A percentile compares a stretch with the other conserved stretches of the same genome.
Evolutionary conservation across 257 asterid species (phyloP).

Genomic region (Solanum sparsipilum): DNA sequence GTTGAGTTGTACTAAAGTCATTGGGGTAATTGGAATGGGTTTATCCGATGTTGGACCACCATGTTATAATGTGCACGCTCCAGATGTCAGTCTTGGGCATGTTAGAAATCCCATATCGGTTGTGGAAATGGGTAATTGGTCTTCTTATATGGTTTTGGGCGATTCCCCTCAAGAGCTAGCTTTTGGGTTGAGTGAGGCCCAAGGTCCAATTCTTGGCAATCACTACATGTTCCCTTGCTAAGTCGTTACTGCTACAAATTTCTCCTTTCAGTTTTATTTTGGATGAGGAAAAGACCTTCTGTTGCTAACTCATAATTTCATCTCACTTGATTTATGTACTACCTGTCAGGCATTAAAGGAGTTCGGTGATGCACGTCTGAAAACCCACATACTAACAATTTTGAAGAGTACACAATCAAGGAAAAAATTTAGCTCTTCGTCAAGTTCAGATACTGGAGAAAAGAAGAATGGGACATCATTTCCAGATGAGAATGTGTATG

Average conservation of each 20-base stretch:
- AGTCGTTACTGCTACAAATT: neutral
- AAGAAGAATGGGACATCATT: constrained; percentile 27
- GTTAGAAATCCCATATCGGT: neutral
- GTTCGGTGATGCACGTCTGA: constrained; percentile 70
- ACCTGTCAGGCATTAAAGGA: constrained; percentile 72
- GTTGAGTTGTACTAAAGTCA: neutral
- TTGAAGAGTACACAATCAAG: constrained; percentile 70
- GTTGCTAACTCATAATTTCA: neutral
- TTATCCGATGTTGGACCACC: neutral
- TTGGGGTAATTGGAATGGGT: neutral
- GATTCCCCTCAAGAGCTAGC: neutral
- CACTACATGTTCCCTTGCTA: constrained; percentile 2
- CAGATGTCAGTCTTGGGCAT: neutral
- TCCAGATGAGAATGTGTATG: constrained; percentile 39
- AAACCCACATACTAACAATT: constrained; percentile 81
- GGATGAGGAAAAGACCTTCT: neutral
- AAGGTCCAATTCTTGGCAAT: neutral
- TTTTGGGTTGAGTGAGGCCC: neutral
- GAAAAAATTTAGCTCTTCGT: constrained; percentile 37
- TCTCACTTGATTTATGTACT: constrained; percentile 12
- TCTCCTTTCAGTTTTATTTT: constrained; percentile 1
- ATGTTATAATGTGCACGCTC: neutral
- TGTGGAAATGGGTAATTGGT: neutral
- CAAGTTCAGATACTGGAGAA: constrained; percentile 43
- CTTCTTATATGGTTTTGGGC: neutral